Conservation (phyloP, 345 rosid genomes). For the Diplotaxis tenuifolia region DNA sequence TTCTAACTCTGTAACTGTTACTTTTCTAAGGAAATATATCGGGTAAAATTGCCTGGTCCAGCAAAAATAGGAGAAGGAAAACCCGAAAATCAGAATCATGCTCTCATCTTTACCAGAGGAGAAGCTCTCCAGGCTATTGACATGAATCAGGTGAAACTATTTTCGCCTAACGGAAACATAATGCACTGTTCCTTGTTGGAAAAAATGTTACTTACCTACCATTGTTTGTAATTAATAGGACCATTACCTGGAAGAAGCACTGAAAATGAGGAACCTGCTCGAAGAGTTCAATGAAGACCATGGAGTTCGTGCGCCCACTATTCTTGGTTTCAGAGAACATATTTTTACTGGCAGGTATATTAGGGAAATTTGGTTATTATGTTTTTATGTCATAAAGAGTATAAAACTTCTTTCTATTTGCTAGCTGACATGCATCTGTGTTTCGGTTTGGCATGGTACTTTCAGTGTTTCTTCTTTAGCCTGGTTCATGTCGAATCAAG, state of each 20-base stretch:
- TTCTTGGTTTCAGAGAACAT: constrained; percentile 96
- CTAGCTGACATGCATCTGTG: constrained; percentile 12
- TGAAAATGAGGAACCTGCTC: constrained; percentile 93
- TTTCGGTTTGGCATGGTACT: constrained; percentile 20
- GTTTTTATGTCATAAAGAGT: neutral
- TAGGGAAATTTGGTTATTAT: neutral
- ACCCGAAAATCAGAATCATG: constrained; percentile 98
- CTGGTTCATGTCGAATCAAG: constrained; percentile 99
- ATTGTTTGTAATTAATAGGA: constrained; percentile 49
- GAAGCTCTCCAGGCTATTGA: constrained; percentile 98
- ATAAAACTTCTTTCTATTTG: neutral
- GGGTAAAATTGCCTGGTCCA: constrained; percentile 84
- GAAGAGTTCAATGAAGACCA: constrained; percentile 97
- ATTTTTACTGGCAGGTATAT: constrained; percentile 92
- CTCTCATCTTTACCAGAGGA: constrained; percentile 84
- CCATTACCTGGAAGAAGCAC: constrained; percentile 96
- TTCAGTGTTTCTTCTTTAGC: constrained; percentile 96
- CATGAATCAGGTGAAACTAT: constrained; percentile 79
- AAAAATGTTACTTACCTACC: constrained; percentile 19
- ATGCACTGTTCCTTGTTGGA: neutral
- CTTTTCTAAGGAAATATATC: constrained; percentile 76
- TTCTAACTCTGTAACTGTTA: constrained; percentile 8
- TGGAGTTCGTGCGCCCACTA: constrained; percentile 87
- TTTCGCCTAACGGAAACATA: neutral
- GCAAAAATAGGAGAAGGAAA: constrained; percentile 97